Conservation (phyloP, 2,329 filamentous ascomycete genomes). For the Xylariaceae sp. region DNA sequence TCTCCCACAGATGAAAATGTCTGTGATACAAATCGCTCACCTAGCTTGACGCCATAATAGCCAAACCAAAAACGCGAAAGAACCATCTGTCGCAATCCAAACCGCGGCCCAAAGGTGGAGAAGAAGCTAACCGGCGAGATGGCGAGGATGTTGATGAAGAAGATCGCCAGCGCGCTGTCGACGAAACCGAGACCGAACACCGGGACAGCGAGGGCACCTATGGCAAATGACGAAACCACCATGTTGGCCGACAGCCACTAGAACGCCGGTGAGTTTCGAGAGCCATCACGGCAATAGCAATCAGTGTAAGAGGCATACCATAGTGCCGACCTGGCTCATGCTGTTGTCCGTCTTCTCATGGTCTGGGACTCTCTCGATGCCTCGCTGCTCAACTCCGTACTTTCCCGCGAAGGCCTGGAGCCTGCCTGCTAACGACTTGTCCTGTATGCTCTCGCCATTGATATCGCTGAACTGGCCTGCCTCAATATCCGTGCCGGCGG, state of each 20-base stretch:
- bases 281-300: neutral
- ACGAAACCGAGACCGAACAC: conserved; percentile 68
- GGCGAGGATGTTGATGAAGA: conserved; percentile 75
- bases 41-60: conserved; percentile 63
- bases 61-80: conserved; percentile 75
- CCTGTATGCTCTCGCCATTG: conserved; percentile 17
- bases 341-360: conserved; percentile 63
- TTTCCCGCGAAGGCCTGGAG: conserved; percentile 60
- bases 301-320: conserved; percentile 52
- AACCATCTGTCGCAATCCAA: conserved; percentile 76
- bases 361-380: conserved; percentile 70
- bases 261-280: conserved; percentile 1
- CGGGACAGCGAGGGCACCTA: conserved; percentile 65
- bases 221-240: conserved; percentile 71
- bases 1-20: neutral
- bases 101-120: conserved; percentile 69
- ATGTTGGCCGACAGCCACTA: conserved; percentile 76
- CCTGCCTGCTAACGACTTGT: conserved; percentile 29
- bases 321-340: conserved; percentile 64
- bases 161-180: conserved; percentile 65
- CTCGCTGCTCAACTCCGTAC: conserved; percentile 67
- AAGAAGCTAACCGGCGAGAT: conserved; percentile 70
- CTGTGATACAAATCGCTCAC: conserved; percentile 40
- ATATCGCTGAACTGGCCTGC: conserved; percentile 21
- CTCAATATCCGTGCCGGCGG: conserved; percentile 21